These are phyloP conservation scores for Aquilaria yunnanensis DNA, from an alignment of 345 rosid genomes.

Conservation along the genomic window DNA sequence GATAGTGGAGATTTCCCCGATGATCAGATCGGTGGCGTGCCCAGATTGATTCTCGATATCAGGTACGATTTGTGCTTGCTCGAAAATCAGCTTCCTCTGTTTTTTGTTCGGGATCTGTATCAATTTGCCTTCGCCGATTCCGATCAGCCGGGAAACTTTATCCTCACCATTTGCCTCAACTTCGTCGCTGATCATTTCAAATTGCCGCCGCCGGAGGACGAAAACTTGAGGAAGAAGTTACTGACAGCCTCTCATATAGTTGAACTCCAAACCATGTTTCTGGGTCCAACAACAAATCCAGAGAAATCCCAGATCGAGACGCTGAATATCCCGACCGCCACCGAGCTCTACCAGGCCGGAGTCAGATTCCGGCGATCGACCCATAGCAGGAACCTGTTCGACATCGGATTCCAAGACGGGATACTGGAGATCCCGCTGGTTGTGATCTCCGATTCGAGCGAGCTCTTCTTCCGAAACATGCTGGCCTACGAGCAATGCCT, in stretches of 20 bases:
- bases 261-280: constrained; percentile 9
- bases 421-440: constrained; percentile 10
- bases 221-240: neutral
- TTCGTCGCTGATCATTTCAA: too few relatives aligned
- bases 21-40: neutral
- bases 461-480: constrained; percentile 8
- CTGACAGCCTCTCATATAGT: constrained; percentile 9
- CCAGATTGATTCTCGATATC: neutral
- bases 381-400: neutral
- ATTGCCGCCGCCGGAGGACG: neutral
- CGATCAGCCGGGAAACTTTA: too few relatives aligned
- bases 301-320: neutral
- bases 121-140: too few relatives aligned
- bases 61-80: constrained; percentile 7
- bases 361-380: constrained; percentile 5
- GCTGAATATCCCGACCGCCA: neutral
- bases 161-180: too few relatives aligned
- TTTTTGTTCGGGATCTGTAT: constrained; percentile 13
- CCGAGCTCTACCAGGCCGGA: constrained; percentile 4
- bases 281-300: neutral
- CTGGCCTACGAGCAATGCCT: constrained; percentile 16
- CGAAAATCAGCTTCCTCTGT: constrained; percentile 29
- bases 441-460: rapidly evolving
- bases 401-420: constrained; percentile 16
- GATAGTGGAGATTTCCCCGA: neutral